These are phyloP conservation scores for Phenoliferia sp. DNA, from an alignment of 1,284 basidiomycete species.

Conservation along the genomic window DNA sequence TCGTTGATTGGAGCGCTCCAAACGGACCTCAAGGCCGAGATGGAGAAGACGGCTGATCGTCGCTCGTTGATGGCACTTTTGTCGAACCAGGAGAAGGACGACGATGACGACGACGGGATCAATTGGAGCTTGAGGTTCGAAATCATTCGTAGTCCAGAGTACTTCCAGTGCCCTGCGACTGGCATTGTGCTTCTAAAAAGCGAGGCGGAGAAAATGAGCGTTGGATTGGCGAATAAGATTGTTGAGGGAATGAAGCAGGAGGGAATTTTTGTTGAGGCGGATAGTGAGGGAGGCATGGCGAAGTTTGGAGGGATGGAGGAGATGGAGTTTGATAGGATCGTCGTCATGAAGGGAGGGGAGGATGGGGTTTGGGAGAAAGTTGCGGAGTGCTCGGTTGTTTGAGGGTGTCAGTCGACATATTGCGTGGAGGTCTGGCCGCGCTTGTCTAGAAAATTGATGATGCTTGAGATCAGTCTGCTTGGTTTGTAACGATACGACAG, in stretches of 20 bases:
- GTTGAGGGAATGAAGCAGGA: not conserved
- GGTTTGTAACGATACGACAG: too few relatives aligned
- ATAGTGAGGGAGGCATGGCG: not conserved
- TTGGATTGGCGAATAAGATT: not conserved
- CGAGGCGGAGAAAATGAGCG: not conserved
- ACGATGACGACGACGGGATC: not conserved
- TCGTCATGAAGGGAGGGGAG: not conserved
- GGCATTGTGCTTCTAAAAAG: not conserved
- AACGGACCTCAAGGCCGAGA: not conserved
- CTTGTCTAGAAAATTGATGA: too few relatives aligned
- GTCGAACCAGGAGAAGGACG: too few relatives aligned
- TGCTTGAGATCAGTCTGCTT: too few relatives aligned
- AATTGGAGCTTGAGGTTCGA: not conserved
- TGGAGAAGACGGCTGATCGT: not conserved
- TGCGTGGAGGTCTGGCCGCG: too few relatives aligned
- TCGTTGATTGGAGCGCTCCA: not conserved
- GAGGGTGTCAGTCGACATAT: too few relatives aligned
- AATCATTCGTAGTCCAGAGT: not conserved
- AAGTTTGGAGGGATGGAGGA: not conserved
- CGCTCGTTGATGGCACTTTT: not conserved
- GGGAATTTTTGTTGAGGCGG: not conserved
- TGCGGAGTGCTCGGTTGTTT: too few relatives aligned
- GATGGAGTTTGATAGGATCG: not conserved
- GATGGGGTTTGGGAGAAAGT: too few relatives aligned
- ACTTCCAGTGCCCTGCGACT: not conserved